Conservation (phyloP, 2,329 filamentous ascomycete species). For the Penicillium expansum region DNA sequence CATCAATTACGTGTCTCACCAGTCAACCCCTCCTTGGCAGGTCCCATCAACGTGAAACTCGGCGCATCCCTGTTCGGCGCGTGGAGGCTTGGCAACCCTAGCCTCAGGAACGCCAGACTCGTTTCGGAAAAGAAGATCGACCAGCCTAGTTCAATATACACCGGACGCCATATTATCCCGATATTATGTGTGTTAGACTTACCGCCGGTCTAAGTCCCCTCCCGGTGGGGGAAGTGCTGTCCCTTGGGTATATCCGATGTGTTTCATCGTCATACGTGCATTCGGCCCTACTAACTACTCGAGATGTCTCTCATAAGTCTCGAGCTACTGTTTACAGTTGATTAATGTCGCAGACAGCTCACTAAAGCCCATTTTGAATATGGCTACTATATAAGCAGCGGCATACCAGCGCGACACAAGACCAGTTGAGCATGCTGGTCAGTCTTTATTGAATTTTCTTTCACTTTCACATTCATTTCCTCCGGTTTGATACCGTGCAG, state of each 20-base stretch:
- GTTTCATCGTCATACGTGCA: conserved; percentile 17
- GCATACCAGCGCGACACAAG: background rate
- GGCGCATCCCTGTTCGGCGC: conserved; percentile 19
- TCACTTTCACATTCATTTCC: conserved; percentile 19
- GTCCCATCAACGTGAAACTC: conserved; percentile 22
- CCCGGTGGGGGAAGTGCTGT: conserved; percentile 10
- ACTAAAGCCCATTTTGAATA: background rate
- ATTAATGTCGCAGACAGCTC: background rate
- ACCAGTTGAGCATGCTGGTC: conserved; percentile 13
- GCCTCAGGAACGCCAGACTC: conserved; percentile 16
- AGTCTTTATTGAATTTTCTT: conserved; percentile 18
- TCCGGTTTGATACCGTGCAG: conserved; percentile 24
- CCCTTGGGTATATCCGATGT: conserved; percentile 9
- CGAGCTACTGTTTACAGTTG: conserved; percentile 14
- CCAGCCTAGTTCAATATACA: background rate
- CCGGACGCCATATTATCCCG: background rate
- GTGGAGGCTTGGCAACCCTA: conserved; percentile 24
- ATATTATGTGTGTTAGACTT: conserved; percentile 3
- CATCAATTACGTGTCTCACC: conserved; percentile 3
- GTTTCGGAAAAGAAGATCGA: conserved; percentile 6
- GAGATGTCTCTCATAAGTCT: background rate
- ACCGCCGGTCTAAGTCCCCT: conserved; percentile 11
- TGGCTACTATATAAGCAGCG: conserved; percentile 12
- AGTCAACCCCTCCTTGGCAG: background rate
- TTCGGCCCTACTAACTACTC: conserved; percentile 4